Conservation (phyloP, 1,284 basidiomycete genomes). For the Sporisorium scitamineum region DNA sequence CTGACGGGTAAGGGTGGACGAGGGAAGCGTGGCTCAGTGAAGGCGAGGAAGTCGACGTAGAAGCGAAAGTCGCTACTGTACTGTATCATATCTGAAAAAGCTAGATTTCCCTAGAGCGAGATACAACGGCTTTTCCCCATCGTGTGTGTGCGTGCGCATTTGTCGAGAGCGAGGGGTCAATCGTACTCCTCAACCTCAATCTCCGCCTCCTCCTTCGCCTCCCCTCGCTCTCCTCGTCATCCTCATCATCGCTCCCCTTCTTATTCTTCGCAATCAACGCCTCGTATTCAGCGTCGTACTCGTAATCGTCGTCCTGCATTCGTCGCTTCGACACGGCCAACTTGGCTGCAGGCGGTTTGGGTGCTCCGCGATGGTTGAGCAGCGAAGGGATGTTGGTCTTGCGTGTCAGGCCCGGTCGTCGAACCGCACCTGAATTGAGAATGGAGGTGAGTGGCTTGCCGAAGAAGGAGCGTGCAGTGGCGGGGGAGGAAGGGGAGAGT, state of each 20-base stretch:
- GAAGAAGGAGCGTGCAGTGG: slow-evolving; percentile 32
- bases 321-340: slow-evolving; percentile 27
- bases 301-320: slow-evolving; percentile 52
- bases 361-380: slow-evolving; percentile 36
- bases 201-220: not conserved
- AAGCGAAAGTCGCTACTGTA: not conserved
- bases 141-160: not conserved
- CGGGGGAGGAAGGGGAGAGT: slow-evolving; percentile 9
- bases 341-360: slow-evolving; percentile 24
- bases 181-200: slow-evolving; percentile 19
- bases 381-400: slow-evolving; percentile 50
- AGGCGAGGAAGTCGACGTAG: slow-evolving; percentile 5
- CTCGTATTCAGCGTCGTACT: slow-evolving; percentile 48
- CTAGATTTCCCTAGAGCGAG: not conserved
- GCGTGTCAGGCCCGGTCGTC: slow-evolving; percentile 44
- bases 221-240: slow-evolving; percentile 1
- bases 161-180: too few relatives aligned
- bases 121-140: not conserved
- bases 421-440: slow-evolving; percentile 20
- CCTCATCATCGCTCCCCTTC: slow-evolving; percentile 13
- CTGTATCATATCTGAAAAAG: not conserved
- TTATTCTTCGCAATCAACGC: slow-evolving; percentile 36
- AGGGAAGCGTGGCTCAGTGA: not conserved
- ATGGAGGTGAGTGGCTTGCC: slow-evolving; percentile 43
- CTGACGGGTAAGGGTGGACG: not conserved